Evolutionary conservation across 164 flowering plant species (phyloP).

Genomic region (Brasenia schreberi): DNA sequence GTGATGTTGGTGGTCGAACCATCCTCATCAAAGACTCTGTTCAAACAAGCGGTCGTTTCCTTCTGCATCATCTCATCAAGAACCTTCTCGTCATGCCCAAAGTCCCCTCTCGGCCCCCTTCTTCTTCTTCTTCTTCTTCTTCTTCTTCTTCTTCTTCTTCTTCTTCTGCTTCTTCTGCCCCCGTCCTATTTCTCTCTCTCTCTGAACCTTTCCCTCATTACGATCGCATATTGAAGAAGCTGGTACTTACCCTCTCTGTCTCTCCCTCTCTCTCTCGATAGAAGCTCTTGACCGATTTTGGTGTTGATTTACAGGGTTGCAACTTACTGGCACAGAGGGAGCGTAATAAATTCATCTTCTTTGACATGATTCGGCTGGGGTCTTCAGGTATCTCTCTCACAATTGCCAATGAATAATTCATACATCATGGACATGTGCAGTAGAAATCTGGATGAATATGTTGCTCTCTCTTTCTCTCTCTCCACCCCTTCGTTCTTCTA

Average conservation of each 20-base stretch:
- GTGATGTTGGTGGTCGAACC: conserved; percentile 16
- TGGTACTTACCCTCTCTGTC: conserved; percentile 23
- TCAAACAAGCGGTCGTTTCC: conserved; percentile 70
- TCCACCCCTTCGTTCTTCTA: background rate
- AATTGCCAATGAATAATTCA: background rate
- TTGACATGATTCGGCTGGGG: conserved; percentile 59
- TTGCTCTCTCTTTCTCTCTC: background rate
- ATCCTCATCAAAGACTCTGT: conserved; percentile 69
- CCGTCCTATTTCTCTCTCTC: conserved; percentile 54
- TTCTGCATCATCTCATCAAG: conserved; percentile 69
- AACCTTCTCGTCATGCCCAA: background rate
- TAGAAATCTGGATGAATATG: no score
- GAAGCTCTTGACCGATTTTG: background rate
- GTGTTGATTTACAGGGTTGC: conserved; percentile 50
- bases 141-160: conserved; percentile 53
- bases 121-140: conserved; percentile 45
- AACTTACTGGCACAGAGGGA: conserved; percentile 53
- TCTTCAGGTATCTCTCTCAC: conserved; percentile 23
- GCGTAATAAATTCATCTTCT: conserved; percentile 48
- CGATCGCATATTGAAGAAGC: conserved; percentile 74
- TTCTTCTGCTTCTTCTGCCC: conserved; percentile 29
- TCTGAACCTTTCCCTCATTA: conserved; percentile 86
- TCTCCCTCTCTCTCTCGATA: conserved; percentile 1
- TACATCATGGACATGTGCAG: no score
- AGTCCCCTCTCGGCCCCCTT: conserved; percentile 30